Evolutionary conservation across 805 yeast species (phyloP).

Genomic region (Teunomyces barrocoloradensis): DNA sequence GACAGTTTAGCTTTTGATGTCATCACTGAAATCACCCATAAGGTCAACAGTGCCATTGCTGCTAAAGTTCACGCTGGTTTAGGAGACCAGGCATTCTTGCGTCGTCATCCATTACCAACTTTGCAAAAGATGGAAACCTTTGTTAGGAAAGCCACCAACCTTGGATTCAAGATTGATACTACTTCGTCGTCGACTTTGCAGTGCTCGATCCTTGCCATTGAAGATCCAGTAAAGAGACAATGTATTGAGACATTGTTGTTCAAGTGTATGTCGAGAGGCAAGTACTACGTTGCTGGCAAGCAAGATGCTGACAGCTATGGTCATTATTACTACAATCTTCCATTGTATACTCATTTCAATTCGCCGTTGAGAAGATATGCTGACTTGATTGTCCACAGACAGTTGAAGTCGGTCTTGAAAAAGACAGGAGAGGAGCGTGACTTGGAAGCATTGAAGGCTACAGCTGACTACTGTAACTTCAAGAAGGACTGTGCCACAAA

Average conservation of each 20-base stretch:
- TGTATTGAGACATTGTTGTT: slow-evolving; percentile 76
- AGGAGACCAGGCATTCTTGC: slow-evolving; percentile 78
- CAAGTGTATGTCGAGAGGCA: slow-evolving; percentile 83
- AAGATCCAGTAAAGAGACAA: slow-evolving; percentile 59
- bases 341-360: slow-evolving; percentile 90
- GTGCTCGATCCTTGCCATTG: slow-evolving; percentile 62
- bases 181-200: slow-evolving; percentile 69
- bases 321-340: slow-evolving; percentile 79
- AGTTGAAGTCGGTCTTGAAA: slow-evolving; percentile 65
- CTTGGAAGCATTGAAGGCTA: slow-evolving; percentile 68
- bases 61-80: slow-evolving; percentile 69
- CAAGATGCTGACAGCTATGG: slow-evolving; percentile 74
- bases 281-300: slow-evolving; percentile 85
- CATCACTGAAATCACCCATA: slow-evolving; percentile 72
- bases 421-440: slow-evolving; percentile 42
- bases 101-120: slow-evolving; percentile 86
- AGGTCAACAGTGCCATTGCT: slow-evolving; percentile 84
- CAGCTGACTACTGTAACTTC: slow-evolving; percentile 91
- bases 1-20: slow-evolving; percentile 54
- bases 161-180: slow-evolving; percentile 72
- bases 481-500: slow-evolving; percentile 90
- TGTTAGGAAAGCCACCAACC: slow-evolving; percentile 62
- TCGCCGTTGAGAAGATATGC: slow-evolving; percentile 91
- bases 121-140: slow-evolving; percentile 77
- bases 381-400: slow-evolving; percentile 90